phyloP scores from a whole-genome alignment of 2,329 filamentous ascomycete genomes.

The Spiromastix sp. region DNA sequence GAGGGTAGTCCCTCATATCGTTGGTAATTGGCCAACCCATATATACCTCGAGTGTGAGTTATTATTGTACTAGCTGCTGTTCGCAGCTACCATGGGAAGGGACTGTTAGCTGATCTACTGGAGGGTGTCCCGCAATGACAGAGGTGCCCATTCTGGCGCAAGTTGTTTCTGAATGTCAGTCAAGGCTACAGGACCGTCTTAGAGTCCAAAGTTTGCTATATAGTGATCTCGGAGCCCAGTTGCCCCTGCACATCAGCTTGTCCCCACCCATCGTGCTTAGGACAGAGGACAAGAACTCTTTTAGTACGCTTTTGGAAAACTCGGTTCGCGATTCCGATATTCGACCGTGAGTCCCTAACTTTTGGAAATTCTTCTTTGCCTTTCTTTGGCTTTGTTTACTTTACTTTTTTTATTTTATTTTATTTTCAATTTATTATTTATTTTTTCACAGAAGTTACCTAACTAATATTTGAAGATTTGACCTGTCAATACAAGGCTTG shows the following conservation, averaged over 20 bases:
- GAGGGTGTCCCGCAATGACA: constrained; percentile 31
- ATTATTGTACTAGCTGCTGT: not conserved
- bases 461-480: constrained; percentile 35
- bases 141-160: constrained; percentile 24
- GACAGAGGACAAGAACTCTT: constrained; percentile 60
- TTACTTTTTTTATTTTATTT: not conserved
- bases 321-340: constrained; percentile 34
- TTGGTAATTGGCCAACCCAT: constrained; percentile 88
- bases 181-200: constrained; percentile 32
- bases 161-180: constrained; percentile 19
- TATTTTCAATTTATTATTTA: not conserved
- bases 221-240: constrained; percentile 64
- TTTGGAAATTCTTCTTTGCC: not conserved
- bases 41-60: constrained; percentile 86
- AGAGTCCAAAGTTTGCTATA: constrained; percentile 57
- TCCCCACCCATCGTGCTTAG: constrained; percentile 69
- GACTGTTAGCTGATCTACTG: constrained; percentile 11
- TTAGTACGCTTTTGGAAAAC: constrained; percentile 47
- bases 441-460: constrained; percentile 4
- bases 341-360: constrained; percentile 30
- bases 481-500: constrained; percentile 36
- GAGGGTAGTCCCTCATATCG: constrained; percentile 70
- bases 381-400: not conserved
- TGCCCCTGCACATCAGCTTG: constrained; percentile 83
- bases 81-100: not conserved